Base-by-base conservation (phyloP, 1,139 yeast species). In the Scheffersomyces cryptocercus region DNA sequence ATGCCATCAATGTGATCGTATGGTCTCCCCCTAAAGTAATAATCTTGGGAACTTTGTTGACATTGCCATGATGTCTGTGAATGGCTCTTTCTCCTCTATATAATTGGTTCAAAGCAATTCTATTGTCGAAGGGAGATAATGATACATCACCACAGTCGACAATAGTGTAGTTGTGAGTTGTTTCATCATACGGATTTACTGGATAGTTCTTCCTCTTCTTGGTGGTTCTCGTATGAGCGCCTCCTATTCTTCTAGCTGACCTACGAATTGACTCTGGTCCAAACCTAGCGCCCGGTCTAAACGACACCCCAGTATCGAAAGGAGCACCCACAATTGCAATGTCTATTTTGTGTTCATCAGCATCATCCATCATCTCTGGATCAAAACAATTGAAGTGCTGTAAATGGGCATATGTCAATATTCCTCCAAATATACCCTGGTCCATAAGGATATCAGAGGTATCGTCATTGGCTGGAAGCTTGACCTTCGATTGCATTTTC, bases 21-120 rank as follows among this genome's bases (percentile, higher is more conserved):
- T 80, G 85, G 53, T 80, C 85, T 9, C 85, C 85, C 2, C 85
- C 85, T 51, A 80, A 58, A 7, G 83, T 77, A 30, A 80, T 69
- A 28, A 79, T 62, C 47, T 66, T 64, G 29, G 80, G 75, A 29
- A 45, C 55, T 52, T 37, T 29, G 16, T 41, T 41, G 3, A 44
- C 49, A n/a, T 53, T 44, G 4, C 54, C 53, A 2, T 15, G 9
- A 32, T 66, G 74, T 34, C 59, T 65, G 50, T 75, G 81, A 28
- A 79, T 67, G 2, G 79, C 73, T 39, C 78, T 60, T 43, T 73
- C 68, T 3, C 79, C 83, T 29, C 83, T 59, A 53, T 78, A 78
- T 35, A 79, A 61, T 52, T 78, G 83, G 52, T 79, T 73, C 45
- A 79, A 62, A 1, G 82, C 82, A 28, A 78, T 61, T 35, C 82